Conservation (phyloP, 1,284 basidiomycete genomes). For the Naganishia cerealis region DNA sequence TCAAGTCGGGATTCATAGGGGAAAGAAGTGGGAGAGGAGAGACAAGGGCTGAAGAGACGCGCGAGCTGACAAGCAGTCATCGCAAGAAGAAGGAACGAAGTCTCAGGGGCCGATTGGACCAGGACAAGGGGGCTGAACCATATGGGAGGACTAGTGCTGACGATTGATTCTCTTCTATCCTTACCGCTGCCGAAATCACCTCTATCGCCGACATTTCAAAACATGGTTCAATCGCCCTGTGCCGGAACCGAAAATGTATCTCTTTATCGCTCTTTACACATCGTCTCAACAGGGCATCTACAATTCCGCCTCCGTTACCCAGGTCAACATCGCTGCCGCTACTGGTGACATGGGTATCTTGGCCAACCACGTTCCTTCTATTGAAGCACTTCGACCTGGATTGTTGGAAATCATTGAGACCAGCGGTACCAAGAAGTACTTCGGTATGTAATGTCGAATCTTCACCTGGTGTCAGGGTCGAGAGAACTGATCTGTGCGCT, state of each 20-base stretch:
- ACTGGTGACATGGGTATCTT: constrained; percentile 99
- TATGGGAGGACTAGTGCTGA: neutral
- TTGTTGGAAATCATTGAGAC: constrained; percentile 88
- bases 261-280: neutral
- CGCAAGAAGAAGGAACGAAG: neutral
- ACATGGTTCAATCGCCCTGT: neutral
- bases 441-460: constrained; percentile 67
- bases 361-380: constrained; percentile 90
- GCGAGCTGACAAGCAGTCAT: neutral
- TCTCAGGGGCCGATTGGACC: neutral
- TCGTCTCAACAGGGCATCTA: constrained; percentile 24
- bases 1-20: neutral
- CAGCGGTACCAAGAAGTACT: constrained; percentile 75
- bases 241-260: neutral
- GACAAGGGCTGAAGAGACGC: neutral
- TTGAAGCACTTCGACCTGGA: constrained; percentile 88
- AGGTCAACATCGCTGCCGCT: constrained; percentile 59
- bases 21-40: neutral
- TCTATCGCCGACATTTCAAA: neutral
- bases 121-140: neutral
- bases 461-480: neutral
- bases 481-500: neutral
- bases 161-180: neutral
- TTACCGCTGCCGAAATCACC: neutral
- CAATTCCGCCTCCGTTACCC: constrained; percentile 25